A percentile compares a stretch with the other conserved stretches of the same genome.
phyloP scores from a whole-genome alignment of 2,329 filamentous ascomycete genomes.

The Fusarium xyrophilum region DNA sequence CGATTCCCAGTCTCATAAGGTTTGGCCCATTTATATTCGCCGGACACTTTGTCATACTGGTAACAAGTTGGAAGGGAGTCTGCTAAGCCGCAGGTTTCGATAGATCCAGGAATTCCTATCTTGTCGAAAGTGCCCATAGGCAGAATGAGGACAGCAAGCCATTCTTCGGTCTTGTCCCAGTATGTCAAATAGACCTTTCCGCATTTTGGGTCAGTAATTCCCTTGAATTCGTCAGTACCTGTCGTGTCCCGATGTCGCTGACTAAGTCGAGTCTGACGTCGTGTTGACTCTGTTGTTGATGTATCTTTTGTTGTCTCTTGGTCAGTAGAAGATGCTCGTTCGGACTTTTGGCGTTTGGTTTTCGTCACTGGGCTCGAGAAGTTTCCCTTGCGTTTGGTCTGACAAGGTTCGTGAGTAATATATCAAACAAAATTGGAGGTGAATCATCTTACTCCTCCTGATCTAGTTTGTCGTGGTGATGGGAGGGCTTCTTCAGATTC shows the following conservation, averaged over 20 bases:
- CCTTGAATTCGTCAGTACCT: not conserved
- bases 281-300: not conserved
- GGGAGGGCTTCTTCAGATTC: not conserved
- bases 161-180: conserved; percentile 9
- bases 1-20: conserved; percentile 11
- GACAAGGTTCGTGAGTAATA: not conserved
- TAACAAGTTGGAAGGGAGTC: conserved; percentile 1
- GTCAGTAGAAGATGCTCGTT: not conserved
- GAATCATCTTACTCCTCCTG: not conserved
- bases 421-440: not conserved
- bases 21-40: conserved; percentile 9
- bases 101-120: conserved; percentile 1
- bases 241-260: not conserved
- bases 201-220: not conserved
- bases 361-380: not conserved
- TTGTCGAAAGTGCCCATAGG: conserved; percentile 2
- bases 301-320: not conserved
- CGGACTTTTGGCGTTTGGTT: not conserved
- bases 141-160: conserved; percentile 9
- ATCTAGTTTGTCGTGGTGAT: not conserved
- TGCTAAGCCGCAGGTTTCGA: not conserved
- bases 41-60: not conserved
- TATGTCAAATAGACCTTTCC: conserved; percentile 9
- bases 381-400: not conserved
- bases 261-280: not conserved